phyloP scores from a whole-genome alignment of 2,329 filamentous ascomycete genomes.

The Chrysoporthe puriensis region DNA sequence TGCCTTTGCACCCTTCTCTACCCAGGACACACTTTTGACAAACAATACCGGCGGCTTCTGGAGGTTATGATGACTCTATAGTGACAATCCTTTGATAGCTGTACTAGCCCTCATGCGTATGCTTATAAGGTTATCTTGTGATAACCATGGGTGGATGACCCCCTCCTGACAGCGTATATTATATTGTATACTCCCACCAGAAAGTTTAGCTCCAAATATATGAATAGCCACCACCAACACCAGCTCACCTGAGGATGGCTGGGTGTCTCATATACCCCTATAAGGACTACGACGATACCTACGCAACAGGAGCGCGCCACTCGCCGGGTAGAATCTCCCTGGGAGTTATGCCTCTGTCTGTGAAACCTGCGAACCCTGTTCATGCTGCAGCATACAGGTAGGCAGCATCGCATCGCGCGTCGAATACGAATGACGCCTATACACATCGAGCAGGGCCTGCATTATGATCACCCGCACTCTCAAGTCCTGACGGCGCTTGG shows the following conservation, averaged over 20 bases:
- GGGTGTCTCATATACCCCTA: neutral
- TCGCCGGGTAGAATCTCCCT: neutral
- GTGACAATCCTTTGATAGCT: neutral
- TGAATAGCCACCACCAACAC: neutral
- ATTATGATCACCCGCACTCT: no score
- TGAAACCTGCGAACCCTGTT: neutral
- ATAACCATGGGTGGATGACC: neutral
- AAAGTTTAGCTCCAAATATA: neutral
- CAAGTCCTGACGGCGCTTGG: neutral
- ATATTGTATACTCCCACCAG: neutral
- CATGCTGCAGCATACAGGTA: neutral
- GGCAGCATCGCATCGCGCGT: neutral
- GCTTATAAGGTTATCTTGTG: neutral
- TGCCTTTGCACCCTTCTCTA: neutral
- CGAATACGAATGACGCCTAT: neutral
- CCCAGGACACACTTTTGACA: neutral
- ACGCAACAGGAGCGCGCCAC: neutral
- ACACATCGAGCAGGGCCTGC: neutral
- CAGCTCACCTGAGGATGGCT: neutral
- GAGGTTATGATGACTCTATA: neutral
- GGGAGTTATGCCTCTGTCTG: neutral
- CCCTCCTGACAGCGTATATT: neutral
- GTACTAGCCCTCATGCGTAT: neutral
- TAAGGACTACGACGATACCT: neutral
- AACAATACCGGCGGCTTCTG: neutral